Evolutionary conservation across 2,329 filamentous ascomycete species (phyloP).

Genomic region (Ceratocystis colombiana): DNA sequence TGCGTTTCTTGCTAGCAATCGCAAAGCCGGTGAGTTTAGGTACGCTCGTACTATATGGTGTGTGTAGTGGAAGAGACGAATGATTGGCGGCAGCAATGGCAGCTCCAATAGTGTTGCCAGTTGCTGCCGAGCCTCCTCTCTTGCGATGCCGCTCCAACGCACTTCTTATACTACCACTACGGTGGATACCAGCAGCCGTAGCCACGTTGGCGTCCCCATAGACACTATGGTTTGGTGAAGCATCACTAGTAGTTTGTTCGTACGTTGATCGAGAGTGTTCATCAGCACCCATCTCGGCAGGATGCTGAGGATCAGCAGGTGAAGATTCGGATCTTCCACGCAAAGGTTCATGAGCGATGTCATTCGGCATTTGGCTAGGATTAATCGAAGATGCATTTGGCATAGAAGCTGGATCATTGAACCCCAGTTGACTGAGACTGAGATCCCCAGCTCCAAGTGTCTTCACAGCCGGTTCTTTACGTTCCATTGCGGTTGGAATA

Average conservation of each 20-base stretch:
- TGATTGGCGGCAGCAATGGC: constrained; percentile 58
- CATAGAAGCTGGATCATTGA: constrained; percentile 44
- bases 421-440: constrained; percentile 78
- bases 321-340: constrained; percentile 50
- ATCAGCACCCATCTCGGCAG: constrained; percentile 31
- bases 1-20: constrained; percentile 89
- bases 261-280: constrained; percentile 30
- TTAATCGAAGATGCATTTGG: constrained; percentile 2
- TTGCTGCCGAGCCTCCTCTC: constrained; percentile 69
- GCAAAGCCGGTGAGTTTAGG: constrained; percentile 89
- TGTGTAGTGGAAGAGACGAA: constrained; percentile 37
- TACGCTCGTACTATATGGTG: constrained; percentile 51
- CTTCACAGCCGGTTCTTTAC: constrained; percentile 68
- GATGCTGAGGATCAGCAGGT: constrained; percentile 38
- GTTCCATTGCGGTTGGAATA: constrained; percentile 34
- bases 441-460: constrained; percentile 83
- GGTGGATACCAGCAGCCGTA: constrained; percentile 40
- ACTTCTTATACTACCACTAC: constrained; percentile 59
- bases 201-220: constrained; percentile 19
- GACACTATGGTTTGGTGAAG: constrained; percentile 22
- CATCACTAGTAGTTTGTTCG: constrained; percentile 13
- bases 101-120: constrained; percentile 58
- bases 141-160: constrained; percentile 55
- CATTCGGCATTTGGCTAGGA: background rate
- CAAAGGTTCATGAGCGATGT: constrained; percentile 26